Percentiles rank a stretch among this genome's conserved stretches.
phyloP scores from a whole-genome alignment of 2,329 filamentous ascomycete species.

The Xylariaceae sp. region DNA sequence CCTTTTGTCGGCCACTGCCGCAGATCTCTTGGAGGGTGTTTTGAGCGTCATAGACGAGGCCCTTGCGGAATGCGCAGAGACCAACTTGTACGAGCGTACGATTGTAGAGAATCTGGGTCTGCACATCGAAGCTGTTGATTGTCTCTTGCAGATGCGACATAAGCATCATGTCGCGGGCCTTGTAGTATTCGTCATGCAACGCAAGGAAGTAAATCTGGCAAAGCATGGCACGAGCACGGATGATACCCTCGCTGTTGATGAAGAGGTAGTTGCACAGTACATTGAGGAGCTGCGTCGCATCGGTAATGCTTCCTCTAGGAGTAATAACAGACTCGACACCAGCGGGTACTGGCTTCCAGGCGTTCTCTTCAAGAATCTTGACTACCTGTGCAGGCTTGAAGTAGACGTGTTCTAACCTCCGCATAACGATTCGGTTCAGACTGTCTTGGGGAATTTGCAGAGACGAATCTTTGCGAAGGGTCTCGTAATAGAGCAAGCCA shows the following conservation, averaged over 20 bases:
- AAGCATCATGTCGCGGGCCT: constrained; percentile 97
- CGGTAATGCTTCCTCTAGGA: constrained; percentile 69
- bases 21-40: constrained; percentile 98
- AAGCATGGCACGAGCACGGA: constrained; percentile 94
- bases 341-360: constrained; percentile 80
- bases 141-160: constrained; percentile 99
- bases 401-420: constrained; percentile 95
- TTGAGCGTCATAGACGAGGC: constrained; percentile 95
- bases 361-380: constrained; percentile 91
- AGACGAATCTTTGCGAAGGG: constrained; percentile 71
- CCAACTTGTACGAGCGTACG: constrained; percentile 96
- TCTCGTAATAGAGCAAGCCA: constrained; percentile 86
- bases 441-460: constrained; percentile 83
- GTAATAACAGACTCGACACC: constrained; percentile 81
- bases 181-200: constrained; percentile 97
- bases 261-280: constrained; percentile 95
- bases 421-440: constrained; percentile 91
- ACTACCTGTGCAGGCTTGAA: constrained; percentile 98
- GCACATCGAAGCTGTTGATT: constrained; percentile 94
- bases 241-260: constrained; percentile 91
- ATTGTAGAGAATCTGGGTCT: constrained; percentile 98
- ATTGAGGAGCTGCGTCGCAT: constrained; percentile 79
- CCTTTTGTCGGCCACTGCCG: constrained; percentile 96
- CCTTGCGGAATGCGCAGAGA: constrained; percentile 96
- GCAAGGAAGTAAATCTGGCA: constrained; percentile 99